These are phyloP conservation scores for Trypanosoma brucei DNA, from an alignment of 208 protist genomes.

Conservation along the genomic window DNA sequence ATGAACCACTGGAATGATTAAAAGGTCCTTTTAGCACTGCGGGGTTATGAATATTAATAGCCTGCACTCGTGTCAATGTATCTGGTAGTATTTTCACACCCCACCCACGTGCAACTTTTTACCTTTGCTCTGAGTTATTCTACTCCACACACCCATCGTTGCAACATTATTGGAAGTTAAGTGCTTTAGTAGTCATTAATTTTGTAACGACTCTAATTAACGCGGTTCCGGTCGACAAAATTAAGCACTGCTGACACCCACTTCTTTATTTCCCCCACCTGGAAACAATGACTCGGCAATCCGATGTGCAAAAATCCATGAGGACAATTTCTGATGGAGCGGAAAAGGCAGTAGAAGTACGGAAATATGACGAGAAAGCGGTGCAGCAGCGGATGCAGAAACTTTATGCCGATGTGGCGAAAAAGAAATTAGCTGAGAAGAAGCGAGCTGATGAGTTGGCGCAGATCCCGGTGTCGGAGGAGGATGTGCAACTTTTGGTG, in stretches of 20 bases:
- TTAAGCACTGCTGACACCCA: neutral
- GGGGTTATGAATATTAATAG: no score
- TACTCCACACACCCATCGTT: no score
- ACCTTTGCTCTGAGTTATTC: no score
- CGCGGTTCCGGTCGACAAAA: conserved; percentile 3
- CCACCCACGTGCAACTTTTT: no score
- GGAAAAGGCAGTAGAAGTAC: conserved; percentile 66
- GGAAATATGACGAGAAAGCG: conserved; percentile 66
- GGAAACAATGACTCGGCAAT: conserved; percentile 48
- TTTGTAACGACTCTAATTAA: neutral
- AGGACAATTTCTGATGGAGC: conserved; percentile 50
- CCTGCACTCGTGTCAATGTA: no score
- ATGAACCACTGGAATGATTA: no score
- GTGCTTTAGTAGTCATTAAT: no score
- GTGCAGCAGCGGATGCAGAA: conserved; percentile 67
- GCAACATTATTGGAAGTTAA: no score
- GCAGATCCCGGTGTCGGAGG: conserved; percentile 33
- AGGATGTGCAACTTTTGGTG: conserved; percentile 49
- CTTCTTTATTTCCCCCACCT: neutral
- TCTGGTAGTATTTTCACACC: no score
- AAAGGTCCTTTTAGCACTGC: no score
- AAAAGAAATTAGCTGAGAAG: conserved; percentile 56
- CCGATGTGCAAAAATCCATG: conserved; percentile 78
- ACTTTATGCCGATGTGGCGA: conserved; percentile 51
- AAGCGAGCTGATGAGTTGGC: conserved; percentile 46